Conservation (phyloP, 2,329 filamentous ascomycete genomes). For the Colletotrichum plurivorum region DNA sequence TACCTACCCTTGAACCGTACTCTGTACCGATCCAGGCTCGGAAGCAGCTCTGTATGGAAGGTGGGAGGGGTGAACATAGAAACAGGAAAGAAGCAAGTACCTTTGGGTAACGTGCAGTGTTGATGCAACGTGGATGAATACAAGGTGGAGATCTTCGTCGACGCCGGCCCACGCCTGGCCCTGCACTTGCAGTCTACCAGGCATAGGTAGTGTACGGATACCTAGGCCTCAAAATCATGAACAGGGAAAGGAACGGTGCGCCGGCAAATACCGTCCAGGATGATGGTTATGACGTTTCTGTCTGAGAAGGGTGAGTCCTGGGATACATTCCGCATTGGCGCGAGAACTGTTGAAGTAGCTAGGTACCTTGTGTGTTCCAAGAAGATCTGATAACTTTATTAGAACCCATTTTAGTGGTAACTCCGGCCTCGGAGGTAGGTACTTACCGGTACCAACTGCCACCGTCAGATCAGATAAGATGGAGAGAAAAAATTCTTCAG, state of each 20-base stretch:
- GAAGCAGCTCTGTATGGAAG: not conserved
- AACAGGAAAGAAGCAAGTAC: not conserved
- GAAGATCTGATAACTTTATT: constrained; percentile 56
- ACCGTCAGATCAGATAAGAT: constrained; percentile 37
- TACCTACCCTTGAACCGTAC: constrained; percentile 4
- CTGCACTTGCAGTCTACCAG: constrained; percentile 7
- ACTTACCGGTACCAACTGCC: not conserved
- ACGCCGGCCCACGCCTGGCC: constrained; percentile 1
- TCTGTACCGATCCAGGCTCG: not conserved
- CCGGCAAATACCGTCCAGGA: not conserved
- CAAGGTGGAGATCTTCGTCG: constrained; percentile 16
- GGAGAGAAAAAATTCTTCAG: constrained; percentile 17
- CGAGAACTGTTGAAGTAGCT: constrained; percentile 35
- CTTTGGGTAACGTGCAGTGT: not conserved
- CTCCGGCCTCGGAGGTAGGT: constrained; percentile 21
- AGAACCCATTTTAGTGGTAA: constrained; percentile 20
- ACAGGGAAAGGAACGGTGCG: not conserved
- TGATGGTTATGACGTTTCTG: too few species aligned
- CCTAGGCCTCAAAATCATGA: constrained; percentile 14
- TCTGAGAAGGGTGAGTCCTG: too few species aligned
- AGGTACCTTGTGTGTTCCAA: constrained; percentile 26
- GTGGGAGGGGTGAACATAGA: constrained; percentile 1
- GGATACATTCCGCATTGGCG: constrained; percentile 28
- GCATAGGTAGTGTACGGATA: not conserved
- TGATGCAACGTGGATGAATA: constrained; percentile 6